A percentile compares a stretch with the other conserved stretches of the same genome.
These are phyloP conservation scores for Phialemonium atrogriseum DNA, from an alignment of 2,329 filamentous ascomycete genomes.

Conservation along the genomic window DNA sequence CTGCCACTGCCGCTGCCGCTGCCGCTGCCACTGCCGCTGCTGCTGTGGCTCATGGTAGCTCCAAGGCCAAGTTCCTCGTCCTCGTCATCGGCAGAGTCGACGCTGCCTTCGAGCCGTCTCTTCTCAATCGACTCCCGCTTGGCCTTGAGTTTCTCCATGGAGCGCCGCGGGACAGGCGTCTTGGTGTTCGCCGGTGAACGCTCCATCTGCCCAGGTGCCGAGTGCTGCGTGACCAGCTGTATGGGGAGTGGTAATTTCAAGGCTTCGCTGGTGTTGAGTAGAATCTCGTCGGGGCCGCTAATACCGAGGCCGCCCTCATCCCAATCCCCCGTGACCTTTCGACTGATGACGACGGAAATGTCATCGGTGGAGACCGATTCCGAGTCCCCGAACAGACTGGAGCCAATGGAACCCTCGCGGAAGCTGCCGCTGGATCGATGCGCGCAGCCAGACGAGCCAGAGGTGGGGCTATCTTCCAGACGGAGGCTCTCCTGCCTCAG, in stretches of 20 bases:
- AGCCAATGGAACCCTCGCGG: conserved; percentile 79
- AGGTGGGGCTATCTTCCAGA: conserved; percentile 76
- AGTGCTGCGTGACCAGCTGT: conserved; percentile 51
- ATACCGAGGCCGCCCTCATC: conserved; percentile 73
- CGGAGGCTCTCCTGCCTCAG: conserved; percentile 56
- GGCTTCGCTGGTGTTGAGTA: conserved; percentile 22
- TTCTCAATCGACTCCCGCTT: conserved; percentile 72
- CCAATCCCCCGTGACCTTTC: conserved; percentile 71
- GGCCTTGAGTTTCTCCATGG: conserved; percentile 63
- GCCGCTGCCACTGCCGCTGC: conserved; percentile 13
- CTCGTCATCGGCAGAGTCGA: conserved; percentile 88
- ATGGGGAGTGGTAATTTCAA: conserved; percentile 33
- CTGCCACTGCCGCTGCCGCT: conserved; percentile 16
- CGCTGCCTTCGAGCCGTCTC: conserved; percentile 59
- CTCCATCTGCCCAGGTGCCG: conserved; percentile 56
- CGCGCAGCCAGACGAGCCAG: conserved; percentile 64
- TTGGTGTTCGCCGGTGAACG: conserved; percentile 36
- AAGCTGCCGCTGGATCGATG: conserved; percentile 67
- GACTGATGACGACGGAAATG: conserved; percentile 64
- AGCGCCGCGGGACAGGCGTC: conserved; percentile 45
- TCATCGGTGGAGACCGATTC: conserved; percentile 75
- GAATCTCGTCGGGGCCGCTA: conserved; percentile 46
- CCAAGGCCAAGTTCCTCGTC: conserved; percentile 73
- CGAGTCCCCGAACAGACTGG: conserved; percentile 78
- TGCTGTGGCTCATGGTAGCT: conserved; percentile 26